A percentile compares a stretch with the other conserved stretches of the same genome.
Evolutionary conservation across 257 asterid genomes (phyloP).

Genomic region (Primulina huaijiensis): DNA sequence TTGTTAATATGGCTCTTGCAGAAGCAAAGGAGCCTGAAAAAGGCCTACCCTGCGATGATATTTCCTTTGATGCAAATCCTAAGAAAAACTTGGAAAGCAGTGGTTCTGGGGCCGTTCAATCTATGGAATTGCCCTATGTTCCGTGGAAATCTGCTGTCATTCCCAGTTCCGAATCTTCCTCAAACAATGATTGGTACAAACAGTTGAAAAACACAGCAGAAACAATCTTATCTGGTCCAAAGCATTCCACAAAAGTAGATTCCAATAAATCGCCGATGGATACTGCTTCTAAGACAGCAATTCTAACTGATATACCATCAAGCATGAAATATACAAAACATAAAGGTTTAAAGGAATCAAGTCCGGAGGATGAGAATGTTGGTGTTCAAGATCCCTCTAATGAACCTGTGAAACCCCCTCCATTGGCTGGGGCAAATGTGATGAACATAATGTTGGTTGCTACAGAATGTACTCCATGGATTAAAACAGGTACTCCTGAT

Average conservation of each 20-base stretch:
- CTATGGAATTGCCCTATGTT: constrained; percentile 33
- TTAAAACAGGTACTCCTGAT: constrained; percentile 69
- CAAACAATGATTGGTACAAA: constrained; percentile 22
- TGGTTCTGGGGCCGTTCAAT: constrained; percentile 27
- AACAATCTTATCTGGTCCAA: constrained; percentile 20
- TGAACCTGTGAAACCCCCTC: constrained; percentile 71
- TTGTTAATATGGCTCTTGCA: constrained; percentile 30
- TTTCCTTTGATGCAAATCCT: constrained; percentile 29
- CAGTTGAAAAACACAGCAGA: constrained; percentile 23
- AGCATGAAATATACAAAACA: constrained; percentile 30
- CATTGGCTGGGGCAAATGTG: constrained; percentile 80
- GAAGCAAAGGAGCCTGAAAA: constrained; percentile 38
- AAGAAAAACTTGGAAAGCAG: constrained; percentile 23
- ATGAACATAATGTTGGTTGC: constrained; percentile 87
- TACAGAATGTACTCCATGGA: constrained; percentile 94
- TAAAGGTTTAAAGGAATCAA: constrained; percentile 35
- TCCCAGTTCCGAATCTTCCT: constrained; percentile 27
- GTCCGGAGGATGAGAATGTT: constrained; percentile 30
- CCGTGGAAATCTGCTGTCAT: constrained; percentile 31
- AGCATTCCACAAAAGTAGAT: constrained; percentile 30
- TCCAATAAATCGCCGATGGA: constrained; percentile 22
- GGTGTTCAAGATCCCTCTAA: constrained; percentile 34
- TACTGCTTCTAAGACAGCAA: constrained; percentile 21
- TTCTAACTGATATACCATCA: constrained; percentile 34
- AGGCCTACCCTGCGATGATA: constrained; percentile 26